Base-by-base conservation (phyloP, 139 green algal genomes). In the Yamagishiella unicocca region DNA sequence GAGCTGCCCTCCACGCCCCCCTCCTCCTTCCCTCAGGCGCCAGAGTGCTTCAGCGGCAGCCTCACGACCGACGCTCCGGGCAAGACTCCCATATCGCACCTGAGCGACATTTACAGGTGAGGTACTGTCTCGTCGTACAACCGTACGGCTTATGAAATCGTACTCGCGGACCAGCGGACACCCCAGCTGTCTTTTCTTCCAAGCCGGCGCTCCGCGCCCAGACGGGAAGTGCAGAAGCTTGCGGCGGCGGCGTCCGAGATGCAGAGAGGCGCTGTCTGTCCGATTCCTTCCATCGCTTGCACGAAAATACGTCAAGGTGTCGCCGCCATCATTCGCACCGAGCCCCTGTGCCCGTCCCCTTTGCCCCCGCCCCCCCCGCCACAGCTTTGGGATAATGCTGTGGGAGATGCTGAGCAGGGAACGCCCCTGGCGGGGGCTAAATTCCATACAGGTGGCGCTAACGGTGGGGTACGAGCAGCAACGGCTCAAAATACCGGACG, bases 341-440 rank as follows among this genome's bases (percentile, higher is more conserved):
- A 4, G 10, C 38, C 19, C 67, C 10, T 50, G n/a, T n/a, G 29
- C 67, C 67, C 67, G 33, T n/a, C 24, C 27, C 38, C 17, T n/a
- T 37, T 4, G 1, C 35, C 67, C 67, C n/a, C n/a, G n/a, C n/a
- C n/a, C 12, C 67, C 67, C 38, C 12, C 1, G 33, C 33, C 6
- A 5, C 50, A 83, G 76, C 6, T 84, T 84, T 42, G 77, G 77
- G 17, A 55, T 84, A 37, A 5, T 84, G 77, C 55, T 84, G 29
- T 84, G 77, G 77, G 77, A 84, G 77, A 84, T 84, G 77, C 55
- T 84, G 27, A 21, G 25, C 2, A 7, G 77, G 37, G 77, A 84
- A 55, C 53, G 77, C 55, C 77, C 77, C 7, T 84, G 77, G 77
- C 45, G 61, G 37, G 77, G 77, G 19, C 37, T 84, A 5, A 73